Conservation (phyloP, 2,329 filamentous ascomycete genomes). For the Cytospora leucostoma region DNA sequence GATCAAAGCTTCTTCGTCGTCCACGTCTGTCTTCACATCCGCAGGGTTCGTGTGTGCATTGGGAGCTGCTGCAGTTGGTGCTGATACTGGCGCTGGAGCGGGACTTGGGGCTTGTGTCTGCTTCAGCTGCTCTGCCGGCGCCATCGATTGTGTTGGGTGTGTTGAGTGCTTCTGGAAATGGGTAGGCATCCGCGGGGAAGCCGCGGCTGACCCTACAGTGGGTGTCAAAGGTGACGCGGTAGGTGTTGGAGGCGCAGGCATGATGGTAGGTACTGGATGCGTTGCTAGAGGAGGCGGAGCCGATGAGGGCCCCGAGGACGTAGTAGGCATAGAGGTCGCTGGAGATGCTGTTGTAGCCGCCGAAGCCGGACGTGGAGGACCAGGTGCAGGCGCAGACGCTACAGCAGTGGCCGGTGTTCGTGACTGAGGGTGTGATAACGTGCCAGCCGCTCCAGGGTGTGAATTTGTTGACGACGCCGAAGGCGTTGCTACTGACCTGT, state of each 20-base stretch:
- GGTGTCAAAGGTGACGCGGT: conserved; percentile 1
- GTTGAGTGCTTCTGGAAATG: conserved; percentile 14
- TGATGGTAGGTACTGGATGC: conserved; percentile 5
- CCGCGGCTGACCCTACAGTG: conserved; percentile 18
- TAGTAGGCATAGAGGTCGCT: conserved; percentile 5
- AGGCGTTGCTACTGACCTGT: conserved; percentile 10
- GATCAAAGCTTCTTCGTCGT: conserved; percentile 12
- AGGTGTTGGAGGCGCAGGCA: conserved; percentile 17
- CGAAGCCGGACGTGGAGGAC: conserved; percentile 13
- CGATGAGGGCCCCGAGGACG: conserved; percentile 1
- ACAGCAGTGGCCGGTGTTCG: conserved; percentile 17
- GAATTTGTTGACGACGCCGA: not conserved
- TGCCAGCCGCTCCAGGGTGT: not conserved
- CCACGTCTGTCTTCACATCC: conserved; percentile 1
- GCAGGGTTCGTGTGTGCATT: not conserved
- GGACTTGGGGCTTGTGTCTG: conserved; percentile 22
- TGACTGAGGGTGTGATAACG: conserved; percentile 14
- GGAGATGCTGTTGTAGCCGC: conserved; percentile 6
- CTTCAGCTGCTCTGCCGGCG: conserved; percentile 22
- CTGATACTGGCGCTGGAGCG: conserved; percentile 22
- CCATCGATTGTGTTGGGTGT: conserved; percentile 6
- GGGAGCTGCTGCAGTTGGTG: not conserved
- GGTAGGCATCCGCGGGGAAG: conserved; percentile 12
- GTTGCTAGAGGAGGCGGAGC: not conserved
- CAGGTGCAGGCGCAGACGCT: not conserved